Conservation (phyloP, 441 rosid genomes). For the Biscutella laevigata region DNA sequence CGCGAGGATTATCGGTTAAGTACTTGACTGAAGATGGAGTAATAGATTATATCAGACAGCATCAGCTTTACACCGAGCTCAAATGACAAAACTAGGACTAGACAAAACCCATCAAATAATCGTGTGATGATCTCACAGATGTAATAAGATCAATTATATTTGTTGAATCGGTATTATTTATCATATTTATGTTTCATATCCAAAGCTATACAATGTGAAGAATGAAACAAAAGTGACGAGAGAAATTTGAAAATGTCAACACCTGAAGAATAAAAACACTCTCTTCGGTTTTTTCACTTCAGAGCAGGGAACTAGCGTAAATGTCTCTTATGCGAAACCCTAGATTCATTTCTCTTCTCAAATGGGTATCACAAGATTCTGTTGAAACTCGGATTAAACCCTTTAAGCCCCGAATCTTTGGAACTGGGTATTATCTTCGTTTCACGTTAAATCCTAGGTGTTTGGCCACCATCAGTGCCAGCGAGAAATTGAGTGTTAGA, state of each 20-base stretch:
- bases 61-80: slow-evolving; percentile 33
- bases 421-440: neutral
- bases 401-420: neutral
- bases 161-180: neutral
- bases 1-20: slow-evolving; percentile 62
- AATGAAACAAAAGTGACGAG: too few species aligned
- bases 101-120: neutral
- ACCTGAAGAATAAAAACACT: too few species aligned
- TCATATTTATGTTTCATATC: too few species aligned
- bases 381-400: slow-evolving; percentile 21
- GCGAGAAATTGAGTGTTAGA: neutral
- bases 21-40: slow-evolving; percentile 69
- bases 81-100: slow-evolving; percentile 9
- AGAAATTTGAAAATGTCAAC: too few species aligned
- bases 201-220: too few species aligned
- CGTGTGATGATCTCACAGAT: neutral
- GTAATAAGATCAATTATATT: neutral
- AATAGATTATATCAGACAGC: slow-evolving; percentile 48
- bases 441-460: slow-evolving; percentile 28
- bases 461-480: slow-evolving; percentile 27
- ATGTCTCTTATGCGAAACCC: slow-evolving; percentile 28
- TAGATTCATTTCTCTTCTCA: slow-evolving; percentile 22
- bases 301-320: too few species aligned
- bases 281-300: too few species aligned
- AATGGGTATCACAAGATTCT: slow-evolving; percentile 31